phyloP scores from a whole-genome alignment of 192 early-diverging fungal genomes.

The Entomortierella beljakovae region DNA sequence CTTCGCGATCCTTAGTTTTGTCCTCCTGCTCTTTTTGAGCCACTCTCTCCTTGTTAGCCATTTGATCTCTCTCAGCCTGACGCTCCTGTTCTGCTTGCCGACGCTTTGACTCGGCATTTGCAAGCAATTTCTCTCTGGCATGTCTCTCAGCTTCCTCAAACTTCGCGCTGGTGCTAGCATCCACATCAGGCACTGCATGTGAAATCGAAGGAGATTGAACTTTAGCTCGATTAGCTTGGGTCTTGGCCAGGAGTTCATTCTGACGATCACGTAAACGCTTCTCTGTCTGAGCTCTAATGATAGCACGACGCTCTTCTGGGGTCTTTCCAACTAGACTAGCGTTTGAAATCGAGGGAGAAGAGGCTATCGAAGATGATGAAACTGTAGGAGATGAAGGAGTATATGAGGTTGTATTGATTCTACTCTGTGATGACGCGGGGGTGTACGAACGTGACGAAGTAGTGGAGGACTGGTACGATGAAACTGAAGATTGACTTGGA shows the following conservation, averaged over 20 bases:
- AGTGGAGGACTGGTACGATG: constrained; percentile 17
- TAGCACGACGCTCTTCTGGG: constrained; percentile 57
- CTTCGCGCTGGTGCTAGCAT: constrained; percentile 53
- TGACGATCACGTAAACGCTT: constrained; percentile 62
- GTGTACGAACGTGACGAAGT: constrained; percentile 3
- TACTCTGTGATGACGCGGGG: not conserved
- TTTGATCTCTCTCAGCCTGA: constrained; percentile 44
- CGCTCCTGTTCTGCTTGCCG: constrained; percentile 53
- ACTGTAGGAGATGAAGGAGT: constrained; percentile 10
- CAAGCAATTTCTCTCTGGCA: constrained; percentile 52
- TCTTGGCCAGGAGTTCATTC: constrained; percentile 42
- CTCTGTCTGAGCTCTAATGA: constrained; percentile 65
- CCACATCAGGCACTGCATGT: constrained; percentile 38
- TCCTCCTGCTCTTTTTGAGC: constrained; percentile 13
- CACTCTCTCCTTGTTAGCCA: constrained; percentile 12
- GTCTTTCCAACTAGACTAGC: constrained; percentile 49
- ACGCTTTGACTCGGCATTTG: constrained; percentile 54
- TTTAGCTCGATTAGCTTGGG: constrained; percentile 14
- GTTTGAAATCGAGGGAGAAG: constrained; percentile 20
- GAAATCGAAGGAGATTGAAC: constrained; percentile 23
- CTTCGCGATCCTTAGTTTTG: constrained; percentile 4
- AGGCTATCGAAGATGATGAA: constrained; percentile 1
- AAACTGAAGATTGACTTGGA: not conserved
- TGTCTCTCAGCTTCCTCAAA: constrained; percentile 59
- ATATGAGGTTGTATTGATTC: not conserved